phyloP scores from a whole-genome alignment of 2,329 filamentous ascomycete genomes.

The Aureobasidium pullulans region DNA sequence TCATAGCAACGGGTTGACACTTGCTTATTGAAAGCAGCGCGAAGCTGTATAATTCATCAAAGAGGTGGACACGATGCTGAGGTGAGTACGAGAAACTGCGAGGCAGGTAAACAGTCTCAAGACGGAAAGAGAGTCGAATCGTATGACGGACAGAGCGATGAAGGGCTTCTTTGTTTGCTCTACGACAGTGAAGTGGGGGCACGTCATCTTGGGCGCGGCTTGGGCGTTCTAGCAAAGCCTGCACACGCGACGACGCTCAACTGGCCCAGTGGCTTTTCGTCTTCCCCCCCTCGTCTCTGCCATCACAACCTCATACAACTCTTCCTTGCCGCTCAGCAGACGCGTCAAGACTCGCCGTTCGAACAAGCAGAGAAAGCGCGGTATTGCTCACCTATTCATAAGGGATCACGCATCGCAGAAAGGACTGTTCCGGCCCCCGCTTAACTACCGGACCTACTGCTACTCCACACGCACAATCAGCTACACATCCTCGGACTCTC shows the following conservation, averaged over 20 bases:
- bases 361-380: neutral
- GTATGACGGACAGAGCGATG: neutral
- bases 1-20: neutral
- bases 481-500: constrained; percentile 5
- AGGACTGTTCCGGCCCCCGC: constrained; percentile 1
- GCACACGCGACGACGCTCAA: neutral
- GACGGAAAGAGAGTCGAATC: no score
- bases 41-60: neutral
- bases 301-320: neutral
- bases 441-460: neutral
- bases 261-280: neutral
- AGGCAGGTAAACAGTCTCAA: no score
- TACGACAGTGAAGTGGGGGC: no score
- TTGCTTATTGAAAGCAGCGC: neutral
- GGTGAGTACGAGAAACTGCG: no score
- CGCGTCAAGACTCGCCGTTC: neutral
- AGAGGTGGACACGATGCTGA: neutral
- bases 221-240: neutral
- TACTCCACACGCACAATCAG: constrained; percentile 4
- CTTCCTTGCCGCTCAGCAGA: neutral
- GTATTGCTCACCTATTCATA: constrained; percentile 5
- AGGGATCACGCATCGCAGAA: neutral
- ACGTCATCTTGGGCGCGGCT: no score
- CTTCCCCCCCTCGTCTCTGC: neutral
- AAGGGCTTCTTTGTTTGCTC: neutral